Percentiles rank a stretch among this genome's conserved stretches.
phyloP scores from a whole-genome alignment of 2,329 filamentous ascomycete genomes.

The Setomelanomma holmii region DNA sequence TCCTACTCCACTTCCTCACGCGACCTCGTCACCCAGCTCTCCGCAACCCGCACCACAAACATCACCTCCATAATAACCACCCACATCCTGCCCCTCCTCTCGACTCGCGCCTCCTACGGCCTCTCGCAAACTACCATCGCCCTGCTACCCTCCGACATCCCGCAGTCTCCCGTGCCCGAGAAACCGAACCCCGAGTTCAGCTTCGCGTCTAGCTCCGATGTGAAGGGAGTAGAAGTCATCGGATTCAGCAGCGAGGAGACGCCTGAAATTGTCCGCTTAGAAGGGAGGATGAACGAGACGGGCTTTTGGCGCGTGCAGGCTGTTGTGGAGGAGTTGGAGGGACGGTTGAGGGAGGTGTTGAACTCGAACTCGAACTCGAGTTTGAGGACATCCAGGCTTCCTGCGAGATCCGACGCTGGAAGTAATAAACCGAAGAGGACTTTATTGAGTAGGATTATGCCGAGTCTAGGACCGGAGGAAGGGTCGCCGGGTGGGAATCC shows the following conservation, averaged over 20 bases:
- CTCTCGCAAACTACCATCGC: constrained; percentile 54
- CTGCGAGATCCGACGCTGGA: constrained; percentile 1
- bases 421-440: constrained; percentile 10
- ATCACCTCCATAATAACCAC: constrained; percentile 49
- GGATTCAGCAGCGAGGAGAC: constrained; percentile 51
- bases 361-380: too few relatives aligned
- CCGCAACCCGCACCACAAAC: constrained; percentile 49
- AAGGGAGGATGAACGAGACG: constrained; percentile 49
- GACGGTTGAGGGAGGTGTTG: constrained; percentile 41
- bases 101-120: constrained; percentile 49
- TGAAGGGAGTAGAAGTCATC: constrained; percentile 41
- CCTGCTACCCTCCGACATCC: constrained; percentile 54
- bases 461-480: constrained; percentile 28
- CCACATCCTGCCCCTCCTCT: constrained; percentile 52
- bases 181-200: constrained; percentile 44
- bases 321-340: constrained; percentile 51
- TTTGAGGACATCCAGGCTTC: constrained; percentile 13
- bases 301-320: constrained; percentile 54
- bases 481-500: constrained; percentile 23
- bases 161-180: constrained; percentile 26
- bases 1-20: constrained; percentile 12
- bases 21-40: constrained; percentile 46
- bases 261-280: constrained; percentile 49
- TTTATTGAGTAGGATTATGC: constrained; percentile 33
- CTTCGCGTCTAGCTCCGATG: constrained; percentile 22